Conservation (phyloP, 805 yeast species). For the Teunomyces tritomae region DNA sequence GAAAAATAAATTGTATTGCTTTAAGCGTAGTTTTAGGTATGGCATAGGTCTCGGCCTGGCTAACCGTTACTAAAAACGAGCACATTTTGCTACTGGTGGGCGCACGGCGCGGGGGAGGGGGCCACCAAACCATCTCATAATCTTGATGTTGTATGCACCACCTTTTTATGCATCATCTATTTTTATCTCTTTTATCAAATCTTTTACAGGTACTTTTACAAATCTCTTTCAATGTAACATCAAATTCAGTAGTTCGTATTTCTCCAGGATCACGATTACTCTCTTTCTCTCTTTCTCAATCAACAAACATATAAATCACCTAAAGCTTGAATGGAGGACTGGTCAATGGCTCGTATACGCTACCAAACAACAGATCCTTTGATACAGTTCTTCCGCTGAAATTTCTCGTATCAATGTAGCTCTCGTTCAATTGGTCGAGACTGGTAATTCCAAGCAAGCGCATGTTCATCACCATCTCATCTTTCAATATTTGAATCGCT, state of each 20-base stretch:
- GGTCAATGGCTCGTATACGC: conserved; percentile 56
- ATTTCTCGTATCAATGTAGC: conserved; percentile 28
- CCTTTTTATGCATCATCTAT: background rate
- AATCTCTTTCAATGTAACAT: no score
- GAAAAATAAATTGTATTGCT: background rate
- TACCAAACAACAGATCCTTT: conserved; percentile 51
- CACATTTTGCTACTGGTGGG: background rate
- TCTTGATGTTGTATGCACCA: no score
- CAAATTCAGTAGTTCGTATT: no score
- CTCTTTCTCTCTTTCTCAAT: background rate
- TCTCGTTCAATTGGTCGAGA: conserved; percentile 33
- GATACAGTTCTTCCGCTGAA: conserved; percentile 39
- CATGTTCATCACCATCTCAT: conserved; percentile 65
- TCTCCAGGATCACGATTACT: no score
- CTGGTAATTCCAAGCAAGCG: conserved; percentile 58
- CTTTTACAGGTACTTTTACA: no score
- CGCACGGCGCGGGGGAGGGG: background rate
- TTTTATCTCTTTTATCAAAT: background rate
- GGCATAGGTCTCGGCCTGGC: background rate
- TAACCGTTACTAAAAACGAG: background rate
- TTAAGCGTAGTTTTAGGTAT: background rate
- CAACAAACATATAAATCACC: background rate
- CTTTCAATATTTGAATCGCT: conserved; percentile 60
- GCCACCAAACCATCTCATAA: no score
- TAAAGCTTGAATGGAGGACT: conserved; percentile 30